Base-by-base conservation (phyloP, 176 grass and related monocot genomes). In the Guadua angustifolia region DNA sequence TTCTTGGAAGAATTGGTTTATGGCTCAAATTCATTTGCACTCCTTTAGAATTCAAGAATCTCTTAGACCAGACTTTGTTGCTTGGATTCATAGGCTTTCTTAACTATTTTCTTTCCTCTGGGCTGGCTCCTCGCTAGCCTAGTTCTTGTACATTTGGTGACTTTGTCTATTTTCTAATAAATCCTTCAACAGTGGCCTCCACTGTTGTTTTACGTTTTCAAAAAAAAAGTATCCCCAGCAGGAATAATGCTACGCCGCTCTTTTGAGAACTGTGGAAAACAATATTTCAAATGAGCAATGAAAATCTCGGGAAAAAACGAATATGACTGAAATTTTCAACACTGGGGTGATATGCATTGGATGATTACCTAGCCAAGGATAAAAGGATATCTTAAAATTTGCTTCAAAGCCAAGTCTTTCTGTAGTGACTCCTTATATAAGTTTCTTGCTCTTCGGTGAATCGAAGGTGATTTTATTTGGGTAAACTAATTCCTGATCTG, bases 211-310 rank as follows among this genome's bases (percentile, higher is more conserved):
- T n/a, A n/a, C n/a, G n/a, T n/a, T n/a, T n/a, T n/a, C n/a, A n/a
- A n/a, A n/a, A n/a, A n/a, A n/a, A n/a, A 91, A 24, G 95, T 94
- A 76, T 94, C 95, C 44, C 95, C 95, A 73, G 90, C 82, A 93
- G 95, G 95, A 86, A 94, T 90, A 83, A 98, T 98, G 69, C 95
- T 98, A 19, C 95, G 89, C 43, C 87, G 90, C 77, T 95, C 95
- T 88, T 95, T 93, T 12, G 92, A 94, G 73, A 98, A 98, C 95
- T 98, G 81, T 51, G 29, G 32, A 89, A 74, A 15, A 89, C 52
- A 89, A 79, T 36, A 81, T 61, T 75, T 74, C 33, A 92, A 50
- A 78, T 53, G n/a, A 32, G 26, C 59, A 21, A 83, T 51, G 35
- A 47, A 83, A 82, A 75, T 73, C 17, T 66, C 9, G 39, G 1